Conservation (phyloP, 2,329 filamentous ascomycete genomes). For the Mollisiaceae sp. region DNA sequence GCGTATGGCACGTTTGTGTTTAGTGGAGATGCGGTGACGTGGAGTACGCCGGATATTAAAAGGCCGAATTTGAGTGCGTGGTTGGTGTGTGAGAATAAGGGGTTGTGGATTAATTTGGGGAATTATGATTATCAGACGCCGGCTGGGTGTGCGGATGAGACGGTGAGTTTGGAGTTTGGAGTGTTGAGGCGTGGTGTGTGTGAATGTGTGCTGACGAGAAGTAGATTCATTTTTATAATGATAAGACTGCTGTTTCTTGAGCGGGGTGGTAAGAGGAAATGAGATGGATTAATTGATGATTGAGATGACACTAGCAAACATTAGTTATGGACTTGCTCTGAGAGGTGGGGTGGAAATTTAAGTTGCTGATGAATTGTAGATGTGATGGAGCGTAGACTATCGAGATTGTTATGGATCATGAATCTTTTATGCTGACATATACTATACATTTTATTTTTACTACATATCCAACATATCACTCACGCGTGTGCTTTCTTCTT, state of each 20-base stretch:
- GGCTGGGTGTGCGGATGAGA: slow-evolving; percentile 62
- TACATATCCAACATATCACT: slow-evolving; percentile 20
- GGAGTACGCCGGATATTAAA: slow-evolving; percentile 53
- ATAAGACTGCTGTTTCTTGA: slow-evolving; percentile 24
- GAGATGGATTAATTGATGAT: neutral
- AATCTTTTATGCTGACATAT: too few species aligned
- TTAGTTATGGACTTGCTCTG: neutral
- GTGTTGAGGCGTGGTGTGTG: too few species aligned
- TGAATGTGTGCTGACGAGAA: too few species aligned
- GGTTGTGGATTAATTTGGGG: slow-evolving; percentile 62
- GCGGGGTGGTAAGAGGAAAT: neutral
- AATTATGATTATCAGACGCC: slow-evolving; percentile 64
- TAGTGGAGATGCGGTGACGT: slow-evolving; percentile 62
- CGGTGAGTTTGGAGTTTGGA: too few species aligned
- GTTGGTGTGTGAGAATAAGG: slow-evolving; percentile 60
- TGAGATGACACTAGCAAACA: neutral
- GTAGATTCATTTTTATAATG: slow-evolving; percentile 51
- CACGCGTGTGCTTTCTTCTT: slow-evolving; percentile 51
- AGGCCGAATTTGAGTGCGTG: slow-evolving; percentile 62
- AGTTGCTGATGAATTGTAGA: too few species aligned
- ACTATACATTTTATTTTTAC: neutral
- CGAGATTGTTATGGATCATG: too few species aligned
- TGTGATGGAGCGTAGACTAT: too few species aligned
- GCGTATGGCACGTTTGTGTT: slow-evolving; percentile 61
- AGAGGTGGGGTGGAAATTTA: too few species aligned